Percentiles rank a stretch among this genome's conserved stretches.
phyloP scores from a whole-genome alignment of 768 basidiomycete species.

The Macrolepiota albuminosa region DNA sequence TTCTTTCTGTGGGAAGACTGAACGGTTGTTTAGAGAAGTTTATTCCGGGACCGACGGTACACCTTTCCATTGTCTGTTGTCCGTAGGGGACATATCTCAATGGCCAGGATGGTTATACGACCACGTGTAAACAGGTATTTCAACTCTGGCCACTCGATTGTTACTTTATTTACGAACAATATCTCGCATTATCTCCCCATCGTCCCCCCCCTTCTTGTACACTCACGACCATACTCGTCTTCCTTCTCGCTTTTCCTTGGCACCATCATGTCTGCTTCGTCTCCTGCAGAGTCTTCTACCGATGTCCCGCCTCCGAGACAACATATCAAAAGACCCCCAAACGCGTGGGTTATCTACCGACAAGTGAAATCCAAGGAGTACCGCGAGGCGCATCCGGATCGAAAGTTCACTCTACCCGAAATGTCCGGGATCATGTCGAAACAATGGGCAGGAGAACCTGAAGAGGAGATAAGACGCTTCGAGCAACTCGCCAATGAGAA shows the following conservation, averaged over 20 bases:
- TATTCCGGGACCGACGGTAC: neutral
- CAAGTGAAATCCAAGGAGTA: neutral
- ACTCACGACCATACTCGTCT: no score
- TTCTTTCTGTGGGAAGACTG: neutral
- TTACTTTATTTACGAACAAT: neutral
- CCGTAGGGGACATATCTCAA: neutral
- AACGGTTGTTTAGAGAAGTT: neutral
- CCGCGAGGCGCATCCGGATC: neutral
- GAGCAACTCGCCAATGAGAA: neutral
- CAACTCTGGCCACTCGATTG: neutral
- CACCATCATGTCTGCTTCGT: neutral
- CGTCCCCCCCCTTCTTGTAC: no score
- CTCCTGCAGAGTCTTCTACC: neutral
- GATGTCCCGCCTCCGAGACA: neutral
- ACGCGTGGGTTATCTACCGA: neutral
- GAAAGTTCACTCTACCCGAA: neutral
- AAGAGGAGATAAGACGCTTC: neutral
- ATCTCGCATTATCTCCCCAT: neutral
- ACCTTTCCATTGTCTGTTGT: neutral
- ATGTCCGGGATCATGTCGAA: neutral
- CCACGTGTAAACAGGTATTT: neutral
- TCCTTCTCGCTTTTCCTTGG: no score
- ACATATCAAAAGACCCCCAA: neutral
- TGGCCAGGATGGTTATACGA: neutral
- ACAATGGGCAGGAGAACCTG: neutral